Percentiles rank a stretch among this genome's conserved stretches.
Conservation (phyloP, 2,329 filamentous ascomycete species). For the Aspergillus flavus region DNA sequence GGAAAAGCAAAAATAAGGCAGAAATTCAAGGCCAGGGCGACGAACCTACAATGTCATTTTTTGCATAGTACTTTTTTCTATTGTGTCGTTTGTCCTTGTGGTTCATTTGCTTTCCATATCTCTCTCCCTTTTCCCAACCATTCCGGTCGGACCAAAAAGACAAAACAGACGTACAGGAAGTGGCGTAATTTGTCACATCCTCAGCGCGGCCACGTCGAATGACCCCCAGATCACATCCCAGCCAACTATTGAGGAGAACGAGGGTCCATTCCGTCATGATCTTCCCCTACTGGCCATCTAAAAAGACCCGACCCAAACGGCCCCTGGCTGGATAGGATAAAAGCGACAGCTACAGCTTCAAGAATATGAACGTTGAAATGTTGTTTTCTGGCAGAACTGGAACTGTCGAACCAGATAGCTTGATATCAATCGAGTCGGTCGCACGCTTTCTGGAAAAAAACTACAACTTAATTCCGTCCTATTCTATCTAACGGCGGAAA, state of each 20-base stretch:
- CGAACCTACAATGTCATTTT: not conserved
- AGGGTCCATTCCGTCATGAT: constrained; percentile 12
- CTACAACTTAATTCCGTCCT: not conserved
- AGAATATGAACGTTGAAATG: no score
- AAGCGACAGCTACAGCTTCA: not conserved
- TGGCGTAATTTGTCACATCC: constrained; percentile 25
- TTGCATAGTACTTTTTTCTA: not conserved
- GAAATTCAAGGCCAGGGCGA: not conserved
- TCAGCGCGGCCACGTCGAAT: constrained; percentile 38
- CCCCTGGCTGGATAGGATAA: not conserved
- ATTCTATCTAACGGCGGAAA: not conserved
- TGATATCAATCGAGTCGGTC: not conserved
- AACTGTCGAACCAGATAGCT: not conserved
- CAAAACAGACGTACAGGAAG: constrained; percentile 13
- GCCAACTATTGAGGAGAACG: constrained; percentile 17
- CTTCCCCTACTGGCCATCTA: constrained; percentile 11
- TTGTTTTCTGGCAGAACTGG: not conserved
- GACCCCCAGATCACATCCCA: constrained; percentile 24
- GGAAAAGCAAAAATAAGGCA: constrained; percentile 3
- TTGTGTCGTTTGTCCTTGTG: not conserved
- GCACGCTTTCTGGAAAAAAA: not conserved
- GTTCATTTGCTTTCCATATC: not conserved
- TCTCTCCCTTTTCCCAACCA: not conserved
- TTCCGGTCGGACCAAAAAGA: constrained; percentile 15
- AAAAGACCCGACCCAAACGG: constrained; percentile 8